Base-by-base conservation (phyloP, 2,329 filamentous ascomycete species). In the Botryosphaeria dothidea region DNA sequence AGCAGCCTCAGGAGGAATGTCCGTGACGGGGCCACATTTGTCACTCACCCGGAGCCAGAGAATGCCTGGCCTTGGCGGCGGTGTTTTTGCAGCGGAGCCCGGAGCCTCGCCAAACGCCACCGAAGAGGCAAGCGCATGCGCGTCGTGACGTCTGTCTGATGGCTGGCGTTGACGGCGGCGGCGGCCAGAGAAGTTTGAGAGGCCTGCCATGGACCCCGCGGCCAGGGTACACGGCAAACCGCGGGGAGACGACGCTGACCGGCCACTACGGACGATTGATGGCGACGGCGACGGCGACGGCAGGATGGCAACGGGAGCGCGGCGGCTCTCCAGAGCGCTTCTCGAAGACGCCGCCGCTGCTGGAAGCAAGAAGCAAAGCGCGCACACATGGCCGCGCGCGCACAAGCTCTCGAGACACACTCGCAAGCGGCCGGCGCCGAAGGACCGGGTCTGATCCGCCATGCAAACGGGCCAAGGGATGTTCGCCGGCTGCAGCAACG, bases 381-480 rank as follows among this genome's bases (percentile, higher is more conserved):
- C 61, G 49, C 48, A 54, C 36, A 54, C 23, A 54, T 52, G 36
- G 61, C 49, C 51, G 61, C 49, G 46, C 31, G 31, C 46, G 46
- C 41, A 45, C 23, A 34, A 25, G 31, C 46, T 38, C 57, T 54
- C 36, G 51, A 54, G 61, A 54, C 49, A 46, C 5, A 27, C 38
- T 63, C 41, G 61, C 48, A 63, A 56, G 61, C 61, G 61, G 61
- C 61, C 61, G 61, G 49, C 36, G 36, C 61, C 61, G 48, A 54
- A 21, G 61, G 46, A 34, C 41, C 48, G 48, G 51, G 41, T 54
- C 48, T 63, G 61, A 63, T 45, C 36, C 48, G 51, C 23, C 51
- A 58, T 58, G 62, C 62, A 64, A 64, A 64, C 62, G 62, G 62
- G 51, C 62, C 62, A 64, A 64, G 52, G 62, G 62, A 64, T 57